These are phyloP conservation scores for Candida xiaguanensis DNA, from an alignment of 805 yeast species.

Conservation along the genomic window DNA sequence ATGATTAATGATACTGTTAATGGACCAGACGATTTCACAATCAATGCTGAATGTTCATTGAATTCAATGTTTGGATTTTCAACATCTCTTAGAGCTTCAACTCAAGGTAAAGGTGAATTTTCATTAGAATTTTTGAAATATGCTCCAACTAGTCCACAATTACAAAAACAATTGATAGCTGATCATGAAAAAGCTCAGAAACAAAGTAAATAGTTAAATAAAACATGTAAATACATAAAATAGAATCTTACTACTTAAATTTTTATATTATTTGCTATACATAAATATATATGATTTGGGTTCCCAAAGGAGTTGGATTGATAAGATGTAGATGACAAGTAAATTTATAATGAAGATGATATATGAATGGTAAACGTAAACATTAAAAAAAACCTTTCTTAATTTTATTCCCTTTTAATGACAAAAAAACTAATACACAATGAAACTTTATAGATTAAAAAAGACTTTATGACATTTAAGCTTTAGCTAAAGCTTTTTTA, in stretches of 20 bases:
- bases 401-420: not conserved
- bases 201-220: conserved; percentile 10
- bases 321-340: not conserved
- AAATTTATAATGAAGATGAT: not conserved
- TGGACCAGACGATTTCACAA: conserved; percentile 89
- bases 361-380: conserved; percentile 6
- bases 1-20: conserved; percentile 92
- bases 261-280: conserved; percentile 2
- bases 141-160: conserved; percentile 84
- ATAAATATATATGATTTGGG: not conserved
- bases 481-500: conserved; percentile 96
- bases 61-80: conserved; percentile 96
- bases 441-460: not conserved
- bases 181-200: conserved; percentile 50
- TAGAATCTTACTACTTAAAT: conserved; percentile 1
- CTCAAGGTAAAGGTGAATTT: conserved; percentile 99
- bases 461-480: conserved; percentile 43
- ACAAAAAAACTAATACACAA: conserved; percentile 8
- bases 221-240: conserved; percentile 4
- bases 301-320: conserved; percentile 1
- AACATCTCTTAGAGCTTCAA: conserved; percentile 88
- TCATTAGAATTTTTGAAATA: conserved; percentile 91
- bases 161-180: conserved; percentile 86
- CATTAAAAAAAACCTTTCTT: conserved; percentile 24
- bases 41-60: conserved; percentile 93